A percentile compares a stretch with the other conserved stretches of the same genome.
Evolutionary conservation across 768 basidiomycete species (phyloP).

Genomic region (Leccinum subgranulosum): DNA sequence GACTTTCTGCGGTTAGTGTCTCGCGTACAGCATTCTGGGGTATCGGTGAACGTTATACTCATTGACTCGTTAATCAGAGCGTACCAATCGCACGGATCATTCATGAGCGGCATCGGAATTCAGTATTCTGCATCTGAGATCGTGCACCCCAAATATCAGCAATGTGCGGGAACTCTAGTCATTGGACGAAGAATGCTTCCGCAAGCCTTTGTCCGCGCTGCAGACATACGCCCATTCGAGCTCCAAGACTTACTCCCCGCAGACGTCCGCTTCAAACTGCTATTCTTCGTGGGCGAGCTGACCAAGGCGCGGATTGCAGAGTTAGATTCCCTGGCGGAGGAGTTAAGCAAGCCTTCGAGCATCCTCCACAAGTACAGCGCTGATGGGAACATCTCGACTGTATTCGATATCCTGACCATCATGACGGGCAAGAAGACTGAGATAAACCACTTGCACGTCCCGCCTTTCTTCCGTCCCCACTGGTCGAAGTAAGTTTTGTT

Average conservation of each 20-base stretch:
- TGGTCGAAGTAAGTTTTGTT: slow-evolving; percentile 39
- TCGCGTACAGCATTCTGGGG: neutral
- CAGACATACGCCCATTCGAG: slow-evolving; percentile 36
- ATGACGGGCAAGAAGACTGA: slow-evolving; percentile 29
- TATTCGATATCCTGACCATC: slow-evolving; percentile 34
- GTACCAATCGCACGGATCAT: slow-evolving; percentile 37
- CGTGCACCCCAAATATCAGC: slow-evolving; percentile 30
- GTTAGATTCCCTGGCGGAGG: slow-evolving; percentile 25
- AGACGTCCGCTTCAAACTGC: slow-evolving; percentile 38
- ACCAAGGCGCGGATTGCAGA: slow-evolving; percentile 18
- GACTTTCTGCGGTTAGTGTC: slow-evolving; percentile 34
- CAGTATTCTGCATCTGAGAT: slow-evolving; percentile 39
- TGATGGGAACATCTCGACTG: slow-evolving; percentile 16
- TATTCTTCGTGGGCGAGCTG: slow-evolving; percentile 34
- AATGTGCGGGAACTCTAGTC: slow-evolving; percentile 29
- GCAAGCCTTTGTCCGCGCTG: slow-evolving; percentile 33
- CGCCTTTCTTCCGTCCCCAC: slow-evolving; percentile 35
- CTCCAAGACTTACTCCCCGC: slow-evolving; percentile 40
- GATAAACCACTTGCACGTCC: slow-evolving; percentile 34
- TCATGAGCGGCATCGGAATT: slow-evolving; percentile 38
- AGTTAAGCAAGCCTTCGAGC: slow-evolving; percentile 23
- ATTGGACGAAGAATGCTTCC: slow-evolving; percentile 40
- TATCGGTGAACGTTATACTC: neutral
- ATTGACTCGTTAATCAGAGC: slow-evolving; percentile 21
- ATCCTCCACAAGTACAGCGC: slow-evolving; percentile 29